These are phyloP conservation scores for Rhynchospora pubera DNA, from an alignment of 176 grass and related monocot species.

Conservation along the genomic window DNA sequence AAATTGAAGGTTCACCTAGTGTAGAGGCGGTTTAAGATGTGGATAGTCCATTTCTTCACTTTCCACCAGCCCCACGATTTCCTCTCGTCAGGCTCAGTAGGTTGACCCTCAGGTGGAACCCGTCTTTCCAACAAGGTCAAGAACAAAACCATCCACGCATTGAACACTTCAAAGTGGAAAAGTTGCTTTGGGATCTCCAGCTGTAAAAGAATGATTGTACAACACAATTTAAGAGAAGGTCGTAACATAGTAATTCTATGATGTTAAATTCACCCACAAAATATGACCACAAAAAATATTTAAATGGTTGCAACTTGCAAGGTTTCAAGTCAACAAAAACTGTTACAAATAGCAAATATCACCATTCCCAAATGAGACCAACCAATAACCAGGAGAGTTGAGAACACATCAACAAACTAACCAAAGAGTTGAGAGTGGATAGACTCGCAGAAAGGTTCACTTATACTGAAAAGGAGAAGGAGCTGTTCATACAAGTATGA, in stretches of 20 bases:
- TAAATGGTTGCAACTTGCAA: neutral
- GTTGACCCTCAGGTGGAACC: conserved; percentile 71
- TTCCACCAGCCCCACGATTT: conserved; percentile 97
- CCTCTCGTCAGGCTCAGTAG: conserved; percentile 51
- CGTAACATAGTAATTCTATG: neutral
- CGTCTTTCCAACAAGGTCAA: conserved; percentile 66
- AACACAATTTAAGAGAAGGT: neutral
- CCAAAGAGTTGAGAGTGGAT: neutral
- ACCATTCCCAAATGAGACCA: neutral
- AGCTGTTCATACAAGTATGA: neutral
- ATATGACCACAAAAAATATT: neutral
- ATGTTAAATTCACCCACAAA: neutral
- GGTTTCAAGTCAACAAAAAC: neutral
- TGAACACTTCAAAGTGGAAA: conserved; percentile 57
- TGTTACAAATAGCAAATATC: neutral
- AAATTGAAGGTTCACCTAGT: conserved; percentile 49
- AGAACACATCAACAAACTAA: neutral
- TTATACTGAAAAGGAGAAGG: neutral
- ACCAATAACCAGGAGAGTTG: neutral
- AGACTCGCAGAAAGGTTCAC: neutral
- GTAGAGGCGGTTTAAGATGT: conserved; percentile 83
- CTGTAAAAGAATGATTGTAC: conserved; percentile 33
- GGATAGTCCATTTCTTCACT: conserved; percentile 87
- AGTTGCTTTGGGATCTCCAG: conserved; percentile 88
- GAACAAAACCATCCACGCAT: conserved; percentile 89